Evolutionary conservation across 2,329 filamentous ascomycete genomes (phyloP), one percentile per base, ranked within the genome.

Genomic region (Sporothrix inflata): DNA sequence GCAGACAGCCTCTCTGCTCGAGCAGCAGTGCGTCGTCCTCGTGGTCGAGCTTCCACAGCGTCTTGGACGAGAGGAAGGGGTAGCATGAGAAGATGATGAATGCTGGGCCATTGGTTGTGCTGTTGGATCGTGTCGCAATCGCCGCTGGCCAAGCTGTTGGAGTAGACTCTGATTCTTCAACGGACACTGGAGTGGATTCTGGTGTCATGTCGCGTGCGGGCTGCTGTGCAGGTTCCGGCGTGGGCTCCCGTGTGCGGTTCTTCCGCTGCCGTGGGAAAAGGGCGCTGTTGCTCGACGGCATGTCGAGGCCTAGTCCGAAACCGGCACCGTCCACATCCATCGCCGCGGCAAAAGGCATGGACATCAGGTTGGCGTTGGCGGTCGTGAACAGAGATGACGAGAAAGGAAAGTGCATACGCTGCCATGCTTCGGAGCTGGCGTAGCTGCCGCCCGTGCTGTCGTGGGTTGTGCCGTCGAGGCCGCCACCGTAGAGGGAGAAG

Each of bases 11-110:
- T 70, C 85, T 83, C 0, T 81, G 79, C 57, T 82, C 80, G 34
- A 86, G 78, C 70, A 82, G 85, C 30, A 34, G 16, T 68, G 81
- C 82, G 69, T 84, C 80, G 73, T 85, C 84, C 72, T 84, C 82
- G 0, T 81, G 79, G 47, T 81, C 79, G 47, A 83, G 80, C 69
- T 79, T 80, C 67, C 68, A 70, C 2, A 81, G 74, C 70, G 81
- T 81, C 71, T 79, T 78, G 42, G 84, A 77, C 16, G 78, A 78
- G 8, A 84, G 74, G 65, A 83, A 84, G 1, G 83, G 82, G 71
- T 82, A 84, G 70, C 82, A 81, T 0, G 79, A 81, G 76, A 84
- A 84, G 1, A 63, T 53, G 5, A 74, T 70, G 30, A 73, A 73
- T 12, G 60, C 24, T 27, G 60, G 16, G 47, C 60, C 40, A 19